A percentile compares a stretch with the other conserved stretches of the same genome.
Conservation (phyloP, 116 monocot genomes). For the Trichopus zeylanicus region DNA sequence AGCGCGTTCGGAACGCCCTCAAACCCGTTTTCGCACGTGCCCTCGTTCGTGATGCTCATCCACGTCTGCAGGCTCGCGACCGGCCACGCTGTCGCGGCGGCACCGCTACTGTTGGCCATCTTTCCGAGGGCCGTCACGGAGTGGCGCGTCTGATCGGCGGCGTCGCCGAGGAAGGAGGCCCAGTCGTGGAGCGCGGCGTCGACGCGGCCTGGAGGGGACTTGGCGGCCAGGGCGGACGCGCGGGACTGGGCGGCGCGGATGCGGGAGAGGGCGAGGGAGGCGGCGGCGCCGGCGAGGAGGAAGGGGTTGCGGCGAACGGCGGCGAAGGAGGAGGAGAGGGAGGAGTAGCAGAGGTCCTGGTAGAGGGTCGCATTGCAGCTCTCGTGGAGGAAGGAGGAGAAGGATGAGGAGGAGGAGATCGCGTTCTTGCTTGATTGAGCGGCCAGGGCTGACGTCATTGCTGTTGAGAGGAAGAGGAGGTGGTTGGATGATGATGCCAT, state of each 20-base stretch:
- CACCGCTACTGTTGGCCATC: background rate
- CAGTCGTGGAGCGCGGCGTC: constrained; percentile 5
- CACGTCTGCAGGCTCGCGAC: constrained; percentile 21
- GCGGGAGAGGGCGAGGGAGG: constrained; percentile 8
- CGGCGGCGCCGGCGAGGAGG: constrained; percentile 4
- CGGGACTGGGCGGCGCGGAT: background rate
- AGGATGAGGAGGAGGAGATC: background rate
- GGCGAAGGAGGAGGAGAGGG: constrained; percentile 9
- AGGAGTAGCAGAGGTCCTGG: constrained; percentile 13
- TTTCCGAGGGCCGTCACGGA: background rate
- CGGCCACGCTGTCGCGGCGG: constrained; percentile 9
- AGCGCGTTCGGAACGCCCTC: background rate
- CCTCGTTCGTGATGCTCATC: constrained; percentile 32
- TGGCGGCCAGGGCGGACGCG: background rate
- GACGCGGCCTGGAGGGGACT: background rate
- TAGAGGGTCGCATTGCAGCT: constrained; percentile 14
- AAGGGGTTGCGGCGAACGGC: constrained; percentile 1
- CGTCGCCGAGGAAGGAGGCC: background rate
- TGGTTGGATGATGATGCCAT: background rate
- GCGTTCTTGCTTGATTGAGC: background rate
- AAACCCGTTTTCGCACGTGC: constrained; percentile 16
- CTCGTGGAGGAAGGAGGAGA: constrained; percentile 8
- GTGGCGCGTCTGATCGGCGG: constrained; percentile 3
- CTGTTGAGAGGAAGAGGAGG: constrained; percentile 3
- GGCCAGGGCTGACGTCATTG: background rate